Conservation (phyloP, 352 stramenopile genomes). For the Aphanomyces astaci region DNA sequence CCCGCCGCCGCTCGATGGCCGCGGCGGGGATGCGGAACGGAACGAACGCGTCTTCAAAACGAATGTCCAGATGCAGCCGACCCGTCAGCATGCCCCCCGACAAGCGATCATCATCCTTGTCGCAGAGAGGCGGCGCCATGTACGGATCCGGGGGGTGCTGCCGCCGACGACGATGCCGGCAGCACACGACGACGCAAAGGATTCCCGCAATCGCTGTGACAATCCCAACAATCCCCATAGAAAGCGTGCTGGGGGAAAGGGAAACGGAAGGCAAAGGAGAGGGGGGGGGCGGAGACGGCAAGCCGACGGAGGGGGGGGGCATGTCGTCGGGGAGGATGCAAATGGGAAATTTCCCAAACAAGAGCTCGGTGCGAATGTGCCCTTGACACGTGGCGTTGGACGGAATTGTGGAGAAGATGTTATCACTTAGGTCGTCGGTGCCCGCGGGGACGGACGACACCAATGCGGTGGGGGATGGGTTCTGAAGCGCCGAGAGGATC, state of each 20-base stretch:
- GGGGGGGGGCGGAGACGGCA: no score
- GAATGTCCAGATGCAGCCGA: slow-evolving; percentile 19
- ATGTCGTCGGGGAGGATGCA: slow-evolving; percentile 4
- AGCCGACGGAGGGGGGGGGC: neutral
- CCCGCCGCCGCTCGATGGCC: slow-evolving; percentile 14
- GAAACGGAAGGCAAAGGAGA: no score
- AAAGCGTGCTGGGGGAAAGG: no score
- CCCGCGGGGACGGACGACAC: neutral
- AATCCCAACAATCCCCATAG: neutral
- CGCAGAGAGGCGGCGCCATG: slow-evolving; percentile 2
- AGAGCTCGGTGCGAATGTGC: neutral
- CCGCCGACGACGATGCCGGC: neutral
- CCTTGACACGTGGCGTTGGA: neutral
- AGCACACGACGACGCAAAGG: neutral
- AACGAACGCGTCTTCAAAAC: slow-evolving; percentile 20
- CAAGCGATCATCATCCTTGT: neutral
- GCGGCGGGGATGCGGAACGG: slow-evolving; percentile 16
- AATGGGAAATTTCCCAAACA: slow-evolving; percentile 22
- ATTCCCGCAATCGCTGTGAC: neutral
- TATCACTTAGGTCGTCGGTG: slow-evolving; percentile 2
- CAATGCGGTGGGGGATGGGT: neutral
- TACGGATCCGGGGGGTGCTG: neutral
- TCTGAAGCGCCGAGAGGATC: neutral
- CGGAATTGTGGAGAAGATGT: neutral
- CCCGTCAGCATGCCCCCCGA: neutral